Evolutionary conservation across 257 asterid genomes (phyloP), one percentile per base, ranked within the genome.

Genomic region (Agastache rugosa): DNA sequence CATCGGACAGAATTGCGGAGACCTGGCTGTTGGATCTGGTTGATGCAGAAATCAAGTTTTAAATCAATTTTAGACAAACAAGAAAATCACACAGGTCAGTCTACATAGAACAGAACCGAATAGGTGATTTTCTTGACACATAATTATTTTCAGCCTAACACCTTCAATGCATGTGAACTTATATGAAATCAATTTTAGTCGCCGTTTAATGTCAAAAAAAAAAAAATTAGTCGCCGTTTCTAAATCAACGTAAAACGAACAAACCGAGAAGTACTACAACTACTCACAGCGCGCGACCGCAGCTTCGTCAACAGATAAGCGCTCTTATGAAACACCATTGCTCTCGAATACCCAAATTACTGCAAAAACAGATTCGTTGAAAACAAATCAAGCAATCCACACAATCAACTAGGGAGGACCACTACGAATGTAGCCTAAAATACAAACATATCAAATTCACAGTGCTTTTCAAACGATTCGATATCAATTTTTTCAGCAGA

Each of bases 1-100:
- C 96, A 90, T 47, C 97, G 97, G 15, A 92, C 91, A 19, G 96
- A 88, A 68, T 81, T 83, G 76, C 83, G 63, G 58, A 87, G 77
- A 65, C 77, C 84, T 29, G 84, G 81, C 90, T 83, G 95, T 47
- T 87, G 96, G 71, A 67, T 90, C 97, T 92, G 56, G 56, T 65
- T 22, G 48, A 60, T 20, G 70, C 12, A 69, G 9, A 51, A 29
- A 31, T 8, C 59, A 61, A 14, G 73, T 69, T 59, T 39, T 0
- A 39, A 62, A 25, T 8, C 63, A 50, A 3, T 56, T 3, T 11
- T 0, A 45, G n/a, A 7, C 34, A 47, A 34, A 41, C 20, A 54
- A 55, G 37, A 31, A 31, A 31, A 31, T 31, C 34, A 31, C 5
- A 25, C 2, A 25, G 29, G 29, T 25, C 29, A 25, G 29, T 25